phyloP scores from a whole-genome alignment of 2,329 filamentous ascomycete genomes.

The Albifimbria verrucaria region DNA sequence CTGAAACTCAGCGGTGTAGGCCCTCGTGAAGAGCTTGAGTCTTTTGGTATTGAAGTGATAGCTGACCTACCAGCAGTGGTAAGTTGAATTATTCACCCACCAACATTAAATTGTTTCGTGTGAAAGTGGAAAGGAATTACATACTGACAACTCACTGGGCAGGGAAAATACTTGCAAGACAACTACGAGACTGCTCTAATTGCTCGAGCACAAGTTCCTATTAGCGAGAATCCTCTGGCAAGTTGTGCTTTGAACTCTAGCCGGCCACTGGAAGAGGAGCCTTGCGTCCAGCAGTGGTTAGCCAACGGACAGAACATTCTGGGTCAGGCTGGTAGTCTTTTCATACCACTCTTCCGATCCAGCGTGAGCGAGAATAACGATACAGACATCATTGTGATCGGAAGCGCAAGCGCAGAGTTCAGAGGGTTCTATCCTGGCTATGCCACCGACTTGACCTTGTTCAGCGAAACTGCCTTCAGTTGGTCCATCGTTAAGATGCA shows the following conservation, averaged over 20 bases:
- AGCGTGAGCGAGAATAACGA: slow-evolving; percentile 37
- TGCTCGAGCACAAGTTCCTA: no score
- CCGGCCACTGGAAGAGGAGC: no score
- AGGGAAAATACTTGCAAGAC: no score
- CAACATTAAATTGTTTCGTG: slow-evolving; percentile 38
- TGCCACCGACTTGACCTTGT: slow-evolving; percentile 39
- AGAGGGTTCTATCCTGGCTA: slow-evolving; percentile 55
- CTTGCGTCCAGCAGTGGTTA: no score
- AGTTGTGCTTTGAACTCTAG: no score
- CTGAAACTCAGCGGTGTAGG: slow-evolving; percentile 45
- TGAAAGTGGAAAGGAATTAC: slow-evolving; percentile 48
- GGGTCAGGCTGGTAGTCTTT: no score
- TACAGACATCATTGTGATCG: slow-evolving; percentile 53
- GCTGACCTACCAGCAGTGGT: slow-evolving; percentile 61
- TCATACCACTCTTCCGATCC: no score
- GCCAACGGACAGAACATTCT: no score
- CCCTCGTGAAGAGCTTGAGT: slow-evolving; percentile 32
- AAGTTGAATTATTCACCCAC: no score
- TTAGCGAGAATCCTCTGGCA: no score
- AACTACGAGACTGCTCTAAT: no score
- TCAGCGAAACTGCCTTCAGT: slow-evolving; percentile 37
- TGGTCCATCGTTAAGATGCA: slow-evolving; percentile 43
- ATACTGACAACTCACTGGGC: no score
- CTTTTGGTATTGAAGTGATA: slow-evolving; percentile 47
- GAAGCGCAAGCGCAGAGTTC: slow-evolving; percentile 53